phyloP scores from a whole-genome alignment of 2,329 filamentous ascomycete genomes.

The Trichoderma gracile region DNA sequence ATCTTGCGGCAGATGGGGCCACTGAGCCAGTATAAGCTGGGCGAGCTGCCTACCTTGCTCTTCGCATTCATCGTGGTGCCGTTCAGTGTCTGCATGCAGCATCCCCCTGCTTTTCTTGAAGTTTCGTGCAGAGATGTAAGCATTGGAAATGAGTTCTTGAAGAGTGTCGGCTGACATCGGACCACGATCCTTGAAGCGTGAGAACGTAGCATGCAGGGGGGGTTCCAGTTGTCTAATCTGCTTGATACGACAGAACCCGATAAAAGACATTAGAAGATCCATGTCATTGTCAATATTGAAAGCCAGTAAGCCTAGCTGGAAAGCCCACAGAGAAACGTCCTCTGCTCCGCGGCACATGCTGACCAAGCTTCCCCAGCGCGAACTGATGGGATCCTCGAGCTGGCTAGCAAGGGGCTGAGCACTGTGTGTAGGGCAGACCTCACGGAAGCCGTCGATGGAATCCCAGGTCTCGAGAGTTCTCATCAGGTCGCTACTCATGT shows the following conservation, averaged over 20 bases:
- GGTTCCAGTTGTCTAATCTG: constrained; percentile 6
- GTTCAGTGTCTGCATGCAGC: neutral
- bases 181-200: constrained; percentile 24
- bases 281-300: constrained; percentile 22
- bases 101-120: neutral
- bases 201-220: constrained; percentile 16
- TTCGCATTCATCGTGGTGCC: constrained; percentile 3
- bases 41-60: constrained; percentile 8
- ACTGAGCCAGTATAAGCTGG: neutral
- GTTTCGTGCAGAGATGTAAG: neutral
- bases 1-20: constrained; percentile 6
- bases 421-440: neutral
- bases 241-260: constrained; percentile 13
- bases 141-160: neutral
- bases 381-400: constrained; percentile 13
- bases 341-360: constrained; percentile 2
- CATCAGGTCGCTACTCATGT: neutral
- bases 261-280: constrained; percentile 23
- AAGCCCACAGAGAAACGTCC: neutral
- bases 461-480: neutral
- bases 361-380: constrained; percentile 18
- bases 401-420: constrained; percentile 11
- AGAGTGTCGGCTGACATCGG: constrained; percentile 2
- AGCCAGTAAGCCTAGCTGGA: constrained; percentile 26
- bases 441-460: constrained; percentile 8